Base-by-base conservation (phyloP, 805 yeast genomes). In the Pichia nanzhaoensis region DNA sequence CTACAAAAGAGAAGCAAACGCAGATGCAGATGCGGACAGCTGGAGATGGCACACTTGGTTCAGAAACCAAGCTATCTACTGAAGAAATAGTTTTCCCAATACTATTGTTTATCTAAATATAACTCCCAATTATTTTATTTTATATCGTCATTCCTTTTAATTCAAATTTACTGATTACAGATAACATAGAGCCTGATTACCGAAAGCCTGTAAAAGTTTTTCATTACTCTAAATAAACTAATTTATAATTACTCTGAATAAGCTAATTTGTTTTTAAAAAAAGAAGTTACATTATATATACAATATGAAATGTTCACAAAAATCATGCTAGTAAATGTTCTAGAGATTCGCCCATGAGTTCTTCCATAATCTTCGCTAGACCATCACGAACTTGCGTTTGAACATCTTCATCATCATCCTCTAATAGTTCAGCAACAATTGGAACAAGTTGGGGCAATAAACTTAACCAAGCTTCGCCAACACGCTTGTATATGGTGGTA, bases 401-500 rank as follows among this genome's bases (percentile, higher is more conserved):
- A 27, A 93, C 96, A 40, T 76, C 80, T 63, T 93, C 99, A 51
- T 90, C 95, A 49, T 93, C 98, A 60, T 90, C 98, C 60, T 93
- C 99, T 51, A 93, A 72, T 47, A 93, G 68, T 66, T 93, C 99
- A 7, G 98, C 96, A 63, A 93, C 87, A 49, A 87, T 75, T 30
- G 99, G 99, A 51, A 93, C 95, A 55, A 93, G 74, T 60, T 90
- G 96, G 20, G 99, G 99, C 55, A 93, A 72, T 69, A 85, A 74
- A 30, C 83, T 70, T 52, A 93, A 74, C 99, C 98, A 93, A 61
- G 82, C 87, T 57, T 93, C 98, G 45, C 98, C 97, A 56, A 89
- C 83, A 69, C 85, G 85, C 53, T 85, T 84, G 73, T 89, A 93
- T 28, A 93, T 78, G 21, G 80, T 71, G 64, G 86, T 87, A 61